Conservation (phyloP, 352 stramenopile genomes). For the Pythium angustatum region DNA sequence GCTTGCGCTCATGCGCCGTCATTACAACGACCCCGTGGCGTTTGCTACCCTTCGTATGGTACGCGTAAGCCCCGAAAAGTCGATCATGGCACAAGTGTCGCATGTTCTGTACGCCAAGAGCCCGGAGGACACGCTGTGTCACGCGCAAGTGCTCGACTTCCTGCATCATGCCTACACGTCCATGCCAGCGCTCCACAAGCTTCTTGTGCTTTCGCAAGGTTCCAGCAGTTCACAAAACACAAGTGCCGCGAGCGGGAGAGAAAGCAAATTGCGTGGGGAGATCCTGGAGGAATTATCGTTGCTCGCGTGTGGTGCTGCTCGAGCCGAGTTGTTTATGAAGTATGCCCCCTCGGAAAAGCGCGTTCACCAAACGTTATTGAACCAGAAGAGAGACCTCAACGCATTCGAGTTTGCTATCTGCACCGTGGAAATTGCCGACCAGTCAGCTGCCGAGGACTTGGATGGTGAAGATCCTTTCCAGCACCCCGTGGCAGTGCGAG, state of each 20-base stretch:
- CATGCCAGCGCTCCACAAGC: conserved; percentile 20
- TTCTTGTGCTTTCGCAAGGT: conserved; percentile 14
- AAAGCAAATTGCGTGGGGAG: conserved; percentile 47
- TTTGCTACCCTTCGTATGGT: conserved; percentile 27
- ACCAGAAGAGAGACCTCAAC: conserved; percentile 43
- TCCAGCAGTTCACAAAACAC: conserved; percentile 6
- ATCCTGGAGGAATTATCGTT: conserved; percentile 60
- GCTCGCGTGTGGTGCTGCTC: conserved; percentile 48
- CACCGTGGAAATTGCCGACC: conserved; percentile 43
- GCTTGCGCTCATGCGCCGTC: conserved; percentile 49
- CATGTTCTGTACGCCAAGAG: conserved; percentile 23
- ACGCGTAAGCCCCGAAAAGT: conserved; percentile 23
- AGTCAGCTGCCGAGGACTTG: conserved; percentile 37
- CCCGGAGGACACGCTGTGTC: conserved; percentile 20
- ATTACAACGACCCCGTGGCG: conserved; percentile 52
- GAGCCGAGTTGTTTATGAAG: conserved; percentile 37
- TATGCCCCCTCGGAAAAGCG: conserved; percentile 42
- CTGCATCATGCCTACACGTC: conserved; percentile 36
- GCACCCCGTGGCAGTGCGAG: conserved; percentile 41
- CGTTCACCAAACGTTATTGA: conserved; percentile 43
- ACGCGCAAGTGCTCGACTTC: conserved; percentile 62
- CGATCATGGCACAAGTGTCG: conserved; percentile 24
- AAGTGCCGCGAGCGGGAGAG: conserved; percentile 18
- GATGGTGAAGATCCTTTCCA: conserved; percentile 56
- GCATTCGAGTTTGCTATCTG: conserved; percentile 41